These are phyloP conservation scores for Ophiostoma sp. DNA, from an alignment of 2,329 filamentous ascomycete species.

Conservation along the genomic window DNA sequence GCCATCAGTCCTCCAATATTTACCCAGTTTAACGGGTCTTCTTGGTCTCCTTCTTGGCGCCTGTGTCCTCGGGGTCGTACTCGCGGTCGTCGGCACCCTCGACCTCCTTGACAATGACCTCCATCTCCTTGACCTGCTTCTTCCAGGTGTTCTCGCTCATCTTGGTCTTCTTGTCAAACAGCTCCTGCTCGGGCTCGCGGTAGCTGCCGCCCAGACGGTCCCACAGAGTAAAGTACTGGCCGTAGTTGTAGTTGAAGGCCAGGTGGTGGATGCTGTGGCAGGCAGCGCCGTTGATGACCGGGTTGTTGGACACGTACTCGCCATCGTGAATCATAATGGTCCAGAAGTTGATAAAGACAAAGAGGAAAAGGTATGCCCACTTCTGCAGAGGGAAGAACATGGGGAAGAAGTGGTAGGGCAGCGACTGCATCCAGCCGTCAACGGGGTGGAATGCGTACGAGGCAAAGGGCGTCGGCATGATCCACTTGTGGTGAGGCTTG, in stretches of 20 bases:
- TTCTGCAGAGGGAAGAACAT: constrained; percentile 92
- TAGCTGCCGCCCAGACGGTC: constrained; percentile 85
- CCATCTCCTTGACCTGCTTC: constrained; percentile 69
- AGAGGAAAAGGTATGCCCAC: constrained; percentile 76
- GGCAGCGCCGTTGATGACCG: constrained; percentile 89
- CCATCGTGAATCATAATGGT: constrained; percentile 94
- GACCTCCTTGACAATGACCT: constrained; percentile 69
- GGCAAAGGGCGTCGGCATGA: constrained; percentile 92
- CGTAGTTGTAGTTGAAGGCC: constrained; percentile 88
- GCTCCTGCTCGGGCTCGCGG: constrained; percentile 74
- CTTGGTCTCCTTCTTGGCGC: constrained; percentile 37
- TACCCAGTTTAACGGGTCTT: constrained; percentile 36
- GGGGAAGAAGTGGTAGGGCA: constrained; percentile 91
- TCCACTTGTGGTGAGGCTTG: constrained; percentile 99
- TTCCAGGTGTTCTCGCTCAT: constrained; percentile 78
- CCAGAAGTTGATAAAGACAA: constrained; percentile 94
- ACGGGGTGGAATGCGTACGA: constrained; percentile 92
- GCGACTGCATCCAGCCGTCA: constrained; percentile 80
- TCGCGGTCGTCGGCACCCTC: constrained; percentile 51
- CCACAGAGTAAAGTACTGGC: constrained; percentile 90
- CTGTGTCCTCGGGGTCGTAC: constrained; percentile 36
- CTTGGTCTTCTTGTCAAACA: constrained; percentile 80
- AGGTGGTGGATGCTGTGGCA: constrained; percentile 91
- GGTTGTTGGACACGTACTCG: constrained; percentile 85
- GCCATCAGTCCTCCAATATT: neutral